Conservation (phyloP, 2,329 filamentous ascomycete species). For the Diaporthe longicolla region DNA sequence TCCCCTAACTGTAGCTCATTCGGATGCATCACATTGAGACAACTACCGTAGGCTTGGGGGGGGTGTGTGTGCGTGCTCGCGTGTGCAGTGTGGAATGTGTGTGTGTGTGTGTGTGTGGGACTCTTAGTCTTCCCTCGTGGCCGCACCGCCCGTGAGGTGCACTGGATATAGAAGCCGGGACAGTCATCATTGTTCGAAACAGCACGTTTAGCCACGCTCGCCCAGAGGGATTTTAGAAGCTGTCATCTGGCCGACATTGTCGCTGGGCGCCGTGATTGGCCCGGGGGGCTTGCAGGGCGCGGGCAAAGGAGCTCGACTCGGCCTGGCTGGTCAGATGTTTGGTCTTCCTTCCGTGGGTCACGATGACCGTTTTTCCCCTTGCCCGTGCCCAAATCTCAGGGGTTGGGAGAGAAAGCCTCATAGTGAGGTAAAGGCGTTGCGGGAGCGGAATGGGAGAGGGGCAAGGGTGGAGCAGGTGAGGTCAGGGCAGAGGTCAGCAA, state of each 20-base stretch:
- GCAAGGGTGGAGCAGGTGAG: conserved; percentile 23
- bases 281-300: conserved; percentile 5
- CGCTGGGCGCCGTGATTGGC: conserved; percentile 26
- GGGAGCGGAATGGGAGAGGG: not conserved
- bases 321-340: conserved; percentile 29
- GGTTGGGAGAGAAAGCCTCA: not conserved
- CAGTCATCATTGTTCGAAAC: conserved; percentile 34
- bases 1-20: not conserved
- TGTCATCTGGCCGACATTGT: conserved; percentile 27
- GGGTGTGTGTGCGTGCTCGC: not conserved
- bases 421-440: conserved; percentile 16
- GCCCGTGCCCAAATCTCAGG: conserved; percentile 17
- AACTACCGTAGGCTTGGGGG: conserved; percentile 2
- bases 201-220: conserved; percentile 31
- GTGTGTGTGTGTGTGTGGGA: conserved; percentile 13
- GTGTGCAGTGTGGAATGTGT: not conserved
- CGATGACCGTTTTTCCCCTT: not conserved
- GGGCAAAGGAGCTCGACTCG: conserved; percentile 29
- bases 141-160: conserved; percentile 8
- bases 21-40: conserved; percentile 12
- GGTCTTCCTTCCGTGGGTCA: conserved; percentile 30
- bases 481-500: conserved; percentile 30
- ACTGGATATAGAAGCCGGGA: conserved; percentile 31
- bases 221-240: conserved; percentile 25
- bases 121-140: conserved; percentile 23